These are phyloP conservation scores for Gymnopus androsaceus DNA, from an alignment of 1,284 basidiomycete genomes.

Conservation along the genomic window DNA sequence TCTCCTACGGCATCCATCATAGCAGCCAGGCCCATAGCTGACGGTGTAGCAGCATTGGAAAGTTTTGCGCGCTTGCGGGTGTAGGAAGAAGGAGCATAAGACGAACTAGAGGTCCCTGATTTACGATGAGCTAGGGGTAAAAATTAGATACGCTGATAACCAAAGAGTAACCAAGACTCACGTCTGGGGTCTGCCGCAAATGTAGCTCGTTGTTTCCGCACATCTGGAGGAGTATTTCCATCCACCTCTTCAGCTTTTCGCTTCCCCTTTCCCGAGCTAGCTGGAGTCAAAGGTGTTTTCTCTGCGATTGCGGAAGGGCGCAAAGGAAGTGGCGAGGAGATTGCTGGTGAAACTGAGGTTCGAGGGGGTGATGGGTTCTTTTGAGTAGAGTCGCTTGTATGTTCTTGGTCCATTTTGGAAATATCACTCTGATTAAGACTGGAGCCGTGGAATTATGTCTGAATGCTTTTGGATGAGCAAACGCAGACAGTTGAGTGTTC, in stretches of 20 bases:
- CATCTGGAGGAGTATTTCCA: conserved; percentile 46
- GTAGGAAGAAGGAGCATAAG: conserved; percentile 66
- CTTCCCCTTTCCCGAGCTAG: conserved; percentile 35
- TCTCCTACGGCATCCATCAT: conserved; percentile 15
- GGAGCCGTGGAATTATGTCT: conserved; percentile 5
- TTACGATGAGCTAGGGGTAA: conserved; percentile 41
- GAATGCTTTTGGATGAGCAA: conserved; percentile 2
- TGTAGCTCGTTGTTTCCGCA: conserved; percentile 39
- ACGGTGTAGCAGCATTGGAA: conserved; percentile 45
- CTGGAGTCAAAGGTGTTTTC: conserved; percentile 2
- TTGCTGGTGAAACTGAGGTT: background rate
- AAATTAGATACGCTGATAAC: conserved; percentile 7
- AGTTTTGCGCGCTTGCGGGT: conserved; percentile 68
- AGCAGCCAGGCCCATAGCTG: conserved; percentile 13
- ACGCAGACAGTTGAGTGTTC: background rate
- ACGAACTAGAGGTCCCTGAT: conserved; percentile 42
- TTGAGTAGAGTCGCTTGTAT: background rate
- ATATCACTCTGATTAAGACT: background rate
- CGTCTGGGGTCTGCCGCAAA: conserved; percentile 49
- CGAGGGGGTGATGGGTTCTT: background rate
- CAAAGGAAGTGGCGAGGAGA: conserved; percentile 1
- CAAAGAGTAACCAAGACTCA: conserved; percentile 28
- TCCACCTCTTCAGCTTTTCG: conserved; percentile 51
- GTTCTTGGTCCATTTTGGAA: background rate
- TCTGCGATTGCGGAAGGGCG: background rate